These are phyloP conservation scores for Stylonectria norvegica DNA, from an alignment of 2,329 filamentous ascomycete genomes.

Conservation along the genomic window DNA sequence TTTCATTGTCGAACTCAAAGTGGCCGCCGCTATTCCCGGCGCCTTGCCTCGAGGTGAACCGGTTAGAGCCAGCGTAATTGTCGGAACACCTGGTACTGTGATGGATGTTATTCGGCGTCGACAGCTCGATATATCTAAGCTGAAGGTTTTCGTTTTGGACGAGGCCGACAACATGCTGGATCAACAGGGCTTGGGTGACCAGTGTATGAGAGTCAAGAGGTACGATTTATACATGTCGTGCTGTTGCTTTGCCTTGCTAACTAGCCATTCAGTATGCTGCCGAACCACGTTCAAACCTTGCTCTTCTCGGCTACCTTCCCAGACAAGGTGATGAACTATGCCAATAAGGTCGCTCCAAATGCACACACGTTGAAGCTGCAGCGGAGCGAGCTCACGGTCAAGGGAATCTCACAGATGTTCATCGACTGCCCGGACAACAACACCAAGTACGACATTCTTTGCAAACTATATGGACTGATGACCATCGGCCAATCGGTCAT, in stretches of 20 bases:
- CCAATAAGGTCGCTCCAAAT: slow-evolving; percentile 76
- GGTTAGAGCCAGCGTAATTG: slow-evolving; percentile 74
- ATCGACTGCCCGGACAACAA: slow-evolving; percentile 83
- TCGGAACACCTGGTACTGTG: slow-evolving; percentile 91
- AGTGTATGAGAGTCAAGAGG: slow-evolving; percentile 87
- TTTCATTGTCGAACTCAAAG: slow-evolving; percentile 71
- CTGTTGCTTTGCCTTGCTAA: slow-evolving; percentile 28
- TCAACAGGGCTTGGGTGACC: slow-evolving; percentile 89
- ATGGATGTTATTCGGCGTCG: slow-evolving; percentile 79
- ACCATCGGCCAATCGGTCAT: slow-evolving; percentile 97
- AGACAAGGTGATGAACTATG: slow-evolving; percentile 78
- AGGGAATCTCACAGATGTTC: slow-evolving; percentile 96
- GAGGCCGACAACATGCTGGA: slow-evolving; percentile 99
- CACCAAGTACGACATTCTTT: slow-evolving; percentile 83
- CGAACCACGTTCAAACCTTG: slow-evolving; percentile 74
- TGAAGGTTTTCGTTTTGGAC: slow-evolving; percentile 86
- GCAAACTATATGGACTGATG: slow-evolving; percentile 93
- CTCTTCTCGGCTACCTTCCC: slow-evolving; percentile 96
- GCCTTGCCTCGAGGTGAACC: slow-evolving; percentile 63
- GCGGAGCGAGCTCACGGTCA: slow-evolving; percentile 89
- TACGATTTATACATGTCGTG: slow-evolving; percentile 35
- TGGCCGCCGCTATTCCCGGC: slow-evolving; percentile 82
- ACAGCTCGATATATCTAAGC: slow-evolving; percentile 65
- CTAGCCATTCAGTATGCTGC: slow-evolving; percentile 58
- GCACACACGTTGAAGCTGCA: slow-evolving; percentile 85